phyloP scores from a whole-genome alignment of 176 grass and related monocot species.

The Puccinellia tenuiflora region DNA sequence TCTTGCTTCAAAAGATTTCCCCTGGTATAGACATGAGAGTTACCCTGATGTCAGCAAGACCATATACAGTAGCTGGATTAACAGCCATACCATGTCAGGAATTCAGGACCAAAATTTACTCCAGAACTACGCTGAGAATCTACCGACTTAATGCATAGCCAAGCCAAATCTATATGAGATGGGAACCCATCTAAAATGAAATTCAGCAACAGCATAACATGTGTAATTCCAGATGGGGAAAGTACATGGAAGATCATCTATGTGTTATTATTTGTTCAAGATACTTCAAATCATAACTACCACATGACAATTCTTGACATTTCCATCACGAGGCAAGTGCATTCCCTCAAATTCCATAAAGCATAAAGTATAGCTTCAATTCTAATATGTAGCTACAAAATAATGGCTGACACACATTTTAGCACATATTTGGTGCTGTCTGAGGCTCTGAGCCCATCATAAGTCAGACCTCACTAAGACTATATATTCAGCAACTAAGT shows the following conservation, averaged over 20 bases:
- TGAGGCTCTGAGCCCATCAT: neutral
- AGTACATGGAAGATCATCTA: neutral
- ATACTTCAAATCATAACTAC: neutral
- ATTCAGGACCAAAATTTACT: neutral
- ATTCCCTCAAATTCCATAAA: neutral
- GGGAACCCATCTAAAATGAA: neutral
- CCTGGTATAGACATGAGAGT: slow-evolving; percentile 46
- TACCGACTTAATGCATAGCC: neutral
- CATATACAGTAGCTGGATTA: neutral
- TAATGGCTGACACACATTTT: neutral
- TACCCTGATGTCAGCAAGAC: slow-evolving; percentile 15
- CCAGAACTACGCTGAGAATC: neutral
- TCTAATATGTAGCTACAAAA: neutral
- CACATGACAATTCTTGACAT: neutral
- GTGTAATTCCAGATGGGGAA: neutral
- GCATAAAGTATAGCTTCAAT: slow-evolving; percentile 3
- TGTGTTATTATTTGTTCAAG: neutral
- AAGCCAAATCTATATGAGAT: slow-evolving; percentile 11
- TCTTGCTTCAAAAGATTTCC: slow-evolving; percentile 76
- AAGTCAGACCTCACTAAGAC: neutral
- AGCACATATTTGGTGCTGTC: neutral
- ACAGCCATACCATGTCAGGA: neutral
- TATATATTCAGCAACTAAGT: neutral
- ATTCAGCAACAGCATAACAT: neutral
- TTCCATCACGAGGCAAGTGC: neutral